phyloP scores from a whole-genome alignment of 495 filamentous ascomycete species.

The Penicillium paradoxum region DNA sequence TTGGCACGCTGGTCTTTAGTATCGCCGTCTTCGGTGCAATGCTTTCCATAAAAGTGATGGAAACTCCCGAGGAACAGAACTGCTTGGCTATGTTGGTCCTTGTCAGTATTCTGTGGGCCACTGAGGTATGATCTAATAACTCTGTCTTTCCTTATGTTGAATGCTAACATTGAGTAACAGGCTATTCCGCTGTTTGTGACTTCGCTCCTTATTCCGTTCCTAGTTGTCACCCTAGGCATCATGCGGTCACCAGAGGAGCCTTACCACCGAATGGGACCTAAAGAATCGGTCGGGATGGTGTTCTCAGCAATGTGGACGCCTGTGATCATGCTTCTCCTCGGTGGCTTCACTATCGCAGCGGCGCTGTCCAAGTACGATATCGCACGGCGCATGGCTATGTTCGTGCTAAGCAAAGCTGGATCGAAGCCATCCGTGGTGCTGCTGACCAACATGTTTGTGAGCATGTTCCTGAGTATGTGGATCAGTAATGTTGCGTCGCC shows the following conservation, averaged over 20 bases:
- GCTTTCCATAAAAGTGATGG: slow-evolving; percentile 70
- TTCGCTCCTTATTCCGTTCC: slow-evolving; percentile 86
- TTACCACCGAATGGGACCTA: slow-evolving; percentile 62
- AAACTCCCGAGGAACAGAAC: slow-evolving; percentile 85
- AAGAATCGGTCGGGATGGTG: slow-evolving; percentile 71
- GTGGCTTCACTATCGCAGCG: slow-evolving; percentile 93
- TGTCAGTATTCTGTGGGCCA: slow-evolving; percentile 93
- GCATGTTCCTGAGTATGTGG: slow-evolving; percentile 96
- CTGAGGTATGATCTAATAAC: slow-evolving; percentile 61
- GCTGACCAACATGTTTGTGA: slow-evolving; percentile 96
- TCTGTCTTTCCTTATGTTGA: slow-evolving; percentile 3
- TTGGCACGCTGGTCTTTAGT: slow-evolving; percentile 69
- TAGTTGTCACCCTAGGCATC: slow-evolving; percentile 81
- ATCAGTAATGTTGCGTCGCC: slow-evolving; percentile 98
- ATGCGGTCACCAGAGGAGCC: slow-evolving; percentile 71
- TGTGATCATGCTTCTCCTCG: slow-evolving; percentile 96
- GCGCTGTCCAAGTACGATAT: slow-evolving; percentile 96
- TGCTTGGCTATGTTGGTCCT: slow-evolving; percentile 92
- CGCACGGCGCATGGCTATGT: slow-evolving; percentile 92
- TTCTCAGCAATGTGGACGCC: slow-evolving; percentile 98
- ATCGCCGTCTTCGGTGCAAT: slow-evolving; percentile 67
- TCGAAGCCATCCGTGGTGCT: slow-evolving; percentile 83
- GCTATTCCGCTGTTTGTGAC: slow-evolving; percentile 97
- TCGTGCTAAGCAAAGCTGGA: slow-evolving; percentile 95
- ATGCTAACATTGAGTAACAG: slow-evolving; percentile 34